Conservation (phyloP, 768 basidiomycete species). For the Calvatia gigantea region DNA sequence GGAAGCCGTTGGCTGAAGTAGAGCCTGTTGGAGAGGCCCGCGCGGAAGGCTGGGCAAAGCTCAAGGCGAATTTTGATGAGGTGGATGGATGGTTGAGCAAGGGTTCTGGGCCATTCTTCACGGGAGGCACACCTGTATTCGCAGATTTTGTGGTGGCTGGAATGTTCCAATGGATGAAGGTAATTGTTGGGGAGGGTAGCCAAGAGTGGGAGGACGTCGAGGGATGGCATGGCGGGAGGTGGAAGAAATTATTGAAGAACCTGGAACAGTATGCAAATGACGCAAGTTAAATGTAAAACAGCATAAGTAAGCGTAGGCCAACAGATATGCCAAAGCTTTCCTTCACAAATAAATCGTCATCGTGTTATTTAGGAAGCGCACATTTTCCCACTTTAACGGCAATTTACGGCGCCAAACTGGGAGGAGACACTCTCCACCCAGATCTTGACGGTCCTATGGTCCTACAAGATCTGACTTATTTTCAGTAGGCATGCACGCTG, state of each 20-base stretch:
- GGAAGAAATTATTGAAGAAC: slow-evolving; percentile 13
- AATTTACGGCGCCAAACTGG: too few relatives aligned
- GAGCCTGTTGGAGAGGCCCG: slow-evolving; percentile 7
- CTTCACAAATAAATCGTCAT: too few relatives aligned
- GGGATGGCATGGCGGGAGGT: slow-evolving; percentile 19
- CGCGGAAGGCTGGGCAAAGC: background rate
- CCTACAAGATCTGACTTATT: too few relatives aligned
- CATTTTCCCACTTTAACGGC: too few relatives aligned
- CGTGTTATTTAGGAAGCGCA: too few relatives aligned
- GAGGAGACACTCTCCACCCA: too few relatives aligned
- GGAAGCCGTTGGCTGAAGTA: background rate
- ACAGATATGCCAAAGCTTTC: too few relatives aligned
- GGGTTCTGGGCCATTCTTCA: background rate
- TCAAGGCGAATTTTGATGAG: slow-evolving; percentile 5
- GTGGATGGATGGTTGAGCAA: slow-evolving; percentile 11
- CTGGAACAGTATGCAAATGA: slow-evolving; percentile 9
- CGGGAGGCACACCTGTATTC: slow-evolving; percentile 12
- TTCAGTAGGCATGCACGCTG: too few relatives aligned
- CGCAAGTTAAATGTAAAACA: background rate
- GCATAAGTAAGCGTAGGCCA: too few relatives aligned
- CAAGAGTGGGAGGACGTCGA: slow-evolving; percentile 18
- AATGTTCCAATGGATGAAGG: slow-evolving; percentile 5
- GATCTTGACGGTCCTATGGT: too few relatives aligned
- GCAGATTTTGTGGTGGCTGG: slow-evolving; percentile 13
- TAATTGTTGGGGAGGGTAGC: slow-evolving; percentile 16